Evolutionary conservation across 345 rosid genomes (phyloP).

Genomic region (Citrus cavaleriei): DNA sequence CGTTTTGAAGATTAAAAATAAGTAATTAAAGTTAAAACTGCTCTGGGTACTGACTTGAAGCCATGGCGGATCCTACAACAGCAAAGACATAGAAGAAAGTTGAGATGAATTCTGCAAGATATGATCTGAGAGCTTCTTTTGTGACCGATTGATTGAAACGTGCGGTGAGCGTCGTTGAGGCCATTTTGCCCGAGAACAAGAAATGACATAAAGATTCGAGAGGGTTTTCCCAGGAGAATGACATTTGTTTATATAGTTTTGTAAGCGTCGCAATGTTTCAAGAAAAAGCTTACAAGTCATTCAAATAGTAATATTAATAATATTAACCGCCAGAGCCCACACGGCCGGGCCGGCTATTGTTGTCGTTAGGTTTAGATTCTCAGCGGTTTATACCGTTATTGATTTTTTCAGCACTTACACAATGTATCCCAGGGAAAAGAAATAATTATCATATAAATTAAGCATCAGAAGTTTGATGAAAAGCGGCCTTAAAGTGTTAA

Average conservation of each 20-base stretch:
- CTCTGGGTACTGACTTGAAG: slow-evolving; percentile 50
- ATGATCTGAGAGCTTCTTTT: slow-evolving; percentile 52
- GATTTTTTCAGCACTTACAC: no score
- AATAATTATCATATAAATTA: no score
- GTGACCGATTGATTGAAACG: slow-evolving; percentile 52
- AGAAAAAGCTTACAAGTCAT: neutral
- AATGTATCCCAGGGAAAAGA: no score
- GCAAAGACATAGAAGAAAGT: slow-evolving; percentile 82
- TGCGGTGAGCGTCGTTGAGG: slow-evolving; percentile 31
- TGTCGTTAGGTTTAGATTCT: no score
- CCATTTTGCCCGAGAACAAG: slow-evolving; percentile 36
- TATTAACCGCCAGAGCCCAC: slow-evolving; percentile 17
- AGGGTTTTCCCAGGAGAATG: neutral
- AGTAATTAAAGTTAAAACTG: no score
- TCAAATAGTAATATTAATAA: neutral
- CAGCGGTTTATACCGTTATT: no score
- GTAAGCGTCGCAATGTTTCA: slow-evolving; percentile 11
- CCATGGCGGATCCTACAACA: slow-evolving; percentile 83
- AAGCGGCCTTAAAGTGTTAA: no score
- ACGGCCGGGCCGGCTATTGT: neutral
- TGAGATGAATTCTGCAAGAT: slow-evolving; percentile 87
- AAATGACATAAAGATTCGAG: neutral
- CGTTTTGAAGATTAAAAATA: no score
- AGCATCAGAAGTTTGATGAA: no score
- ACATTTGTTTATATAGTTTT: slow-evolving; percentile 1